Percentiles rank a stretch among this genome's conserved stretches.
Evolutionary conservation across 495 filamentous ascomycete species (phyloP).

Genomic region (Penicillium subrubescens): DNA sequence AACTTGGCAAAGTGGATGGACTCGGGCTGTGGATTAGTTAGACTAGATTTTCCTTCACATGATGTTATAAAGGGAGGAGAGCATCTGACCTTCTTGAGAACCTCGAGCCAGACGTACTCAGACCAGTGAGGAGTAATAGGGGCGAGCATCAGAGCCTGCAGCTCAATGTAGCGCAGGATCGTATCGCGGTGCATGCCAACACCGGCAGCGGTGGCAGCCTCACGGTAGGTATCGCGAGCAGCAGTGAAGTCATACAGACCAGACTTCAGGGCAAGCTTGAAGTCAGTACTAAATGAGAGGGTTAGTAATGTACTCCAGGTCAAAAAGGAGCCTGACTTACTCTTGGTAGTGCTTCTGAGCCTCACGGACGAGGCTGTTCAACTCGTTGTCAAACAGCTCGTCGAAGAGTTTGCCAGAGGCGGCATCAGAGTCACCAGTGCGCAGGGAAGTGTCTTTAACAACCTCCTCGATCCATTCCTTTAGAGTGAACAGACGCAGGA

Average conservation of each 20-base stretch:
- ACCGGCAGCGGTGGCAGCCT: conserved; percentile 69
- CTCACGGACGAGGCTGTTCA: conserved; percentile 80
- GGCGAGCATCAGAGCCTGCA: conserved; percentile 80
- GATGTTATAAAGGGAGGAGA: neutral
- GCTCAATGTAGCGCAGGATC: conserved; percentile 74
- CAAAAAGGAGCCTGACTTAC: conserved; percentile 38
- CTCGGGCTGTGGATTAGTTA: conserved; percentile 39
- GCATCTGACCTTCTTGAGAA: conserved; percentile 69
- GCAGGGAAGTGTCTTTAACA: conserved; percentile 68
- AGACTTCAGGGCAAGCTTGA: conserved; percentile 90
- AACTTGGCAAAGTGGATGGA: conserved; percentile 80
- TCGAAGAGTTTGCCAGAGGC: conserved; percentile 94
- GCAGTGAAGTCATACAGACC: conserved; percentile 86
- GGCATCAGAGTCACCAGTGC: conserved; percentile 69
- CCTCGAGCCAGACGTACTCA: conserved; percentile 89
- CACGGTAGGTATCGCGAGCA: conserved; percentile 89
- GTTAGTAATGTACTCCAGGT: conserved; percentile 32
- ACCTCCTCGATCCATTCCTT: conserved; percentile 93
- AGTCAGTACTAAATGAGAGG: conserved; percentile 58
- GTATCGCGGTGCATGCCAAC: conserved; percentile 83
- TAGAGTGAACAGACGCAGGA: conserved; percentile 81
- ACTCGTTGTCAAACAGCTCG: conserved; percentile 87
- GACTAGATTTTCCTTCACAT: neutral
- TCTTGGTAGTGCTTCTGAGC: conserved; percentile 72
- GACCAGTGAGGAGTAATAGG: conserved; percentile 91